Evolutionary conservation across 495 filamentous ascomycete species (phyloP), one percentile per base, ranked within the genome.

Genomic region (Aspergillus campestris): DNA sequence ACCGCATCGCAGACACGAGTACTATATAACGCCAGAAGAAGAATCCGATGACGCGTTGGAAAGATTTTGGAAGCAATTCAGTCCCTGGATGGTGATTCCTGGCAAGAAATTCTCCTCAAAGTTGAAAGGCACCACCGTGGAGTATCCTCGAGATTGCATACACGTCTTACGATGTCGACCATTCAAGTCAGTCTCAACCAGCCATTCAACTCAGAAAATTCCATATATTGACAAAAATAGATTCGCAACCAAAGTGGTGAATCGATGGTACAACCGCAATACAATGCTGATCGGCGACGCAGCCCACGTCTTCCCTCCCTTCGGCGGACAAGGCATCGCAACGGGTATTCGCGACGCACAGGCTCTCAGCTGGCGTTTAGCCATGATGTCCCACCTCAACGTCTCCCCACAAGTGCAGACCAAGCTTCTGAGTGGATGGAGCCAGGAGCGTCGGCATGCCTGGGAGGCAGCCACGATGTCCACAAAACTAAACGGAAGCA

Each of bases 241-340:
- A 15, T 39, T 39, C n/a, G 10, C 37, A n/a, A 39, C 37, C 5
- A 39, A 61, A 40, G 58, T 67, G 8, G 65, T 67, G 31, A 73
- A 75, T 44, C 55, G 56, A 34, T 74, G 70, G 71, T 66, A 60
- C 33, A 42, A 56, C 37, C 50, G 55, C 11, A 56, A 60, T 9
- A 62, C 53, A 0, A 54, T 69, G 31, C 53, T 74, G 13, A 65
- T 65, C 37, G 70, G 71, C 11, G 70, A 74, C 49, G 62, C 71
- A 3, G 70, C 70, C 8, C 62, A 74, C 39, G 71, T 74, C 6
- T 74, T 74, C 48, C 71, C 70, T 6, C 69, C 71, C 1, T 74
- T 75, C 47, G 71, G 65, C 7, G 70, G 70, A 0, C 71, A 75
- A 40, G 71, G 70, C 5, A 67, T 73, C 35, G 67, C 66, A 4